Percentiles rank a stretch among this genome's conserved stretches.
These are phyloP conservation scores for Xylaria sp. DNA, from an alignment of 2,329 filamentous ascomycete species.

Conservation along the genomic window DNA sequence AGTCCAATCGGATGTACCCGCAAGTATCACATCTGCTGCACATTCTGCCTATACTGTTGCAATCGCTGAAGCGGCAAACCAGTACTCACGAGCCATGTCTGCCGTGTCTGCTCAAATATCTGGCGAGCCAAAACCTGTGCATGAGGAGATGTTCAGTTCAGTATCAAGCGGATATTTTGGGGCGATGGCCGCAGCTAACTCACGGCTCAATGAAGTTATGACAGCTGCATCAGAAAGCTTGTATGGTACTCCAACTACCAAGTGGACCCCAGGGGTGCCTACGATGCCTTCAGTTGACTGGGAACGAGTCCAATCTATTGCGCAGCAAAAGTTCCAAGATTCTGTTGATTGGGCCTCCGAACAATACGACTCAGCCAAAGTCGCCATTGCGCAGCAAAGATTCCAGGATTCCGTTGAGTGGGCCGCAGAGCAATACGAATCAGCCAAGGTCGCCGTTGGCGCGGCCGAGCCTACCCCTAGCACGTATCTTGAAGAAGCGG, in stretches of 20 bases:
- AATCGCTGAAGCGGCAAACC: conserved; percentile 71
- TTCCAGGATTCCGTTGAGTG: conserved; percentile 76
- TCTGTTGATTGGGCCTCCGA: conserved; percentile 76
- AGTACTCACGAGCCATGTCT: conserved; percentile 75
- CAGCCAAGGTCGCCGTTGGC: conserved; percentile 71
- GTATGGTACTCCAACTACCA: conserved; percentile 59
- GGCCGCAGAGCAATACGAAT: conserved; percentile 77
- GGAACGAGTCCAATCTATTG: conserved; percentile 69
- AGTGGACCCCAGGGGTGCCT: conserved; percentile 50
- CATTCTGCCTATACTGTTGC: conserved; percentile 72
- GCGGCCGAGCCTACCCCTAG: conserved; percentile 69
- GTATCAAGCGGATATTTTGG: conserved; percentile 75
- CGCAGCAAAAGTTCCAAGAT: conserved; percentile 74
- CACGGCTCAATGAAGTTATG: conserved; percentile 66
- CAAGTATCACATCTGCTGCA: conserved; percentile 57
- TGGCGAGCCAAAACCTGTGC: conserved; percentile 74
- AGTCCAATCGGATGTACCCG: conserved; percentile 50
- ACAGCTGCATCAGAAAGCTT: conserved; percentile 61
- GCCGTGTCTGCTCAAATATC: conserved; percentile 73
- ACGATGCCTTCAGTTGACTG: conserved; percentile 58
- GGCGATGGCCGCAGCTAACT: conserved; percentile 70
- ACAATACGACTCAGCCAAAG: conserved; percentile 75
- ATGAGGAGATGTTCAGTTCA: conserved; percentile 75
- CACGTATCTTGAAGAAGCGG: conserved; percentile 53
- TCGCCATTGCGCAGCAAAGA: conserved; percentile 65